Percentiles rank a stretch among this genome's conserved stretches.
phyloP scores from a whole-genome alignment of 2,329 filamentous ascomycete species.

The Cladosporium sp. region DNA sequence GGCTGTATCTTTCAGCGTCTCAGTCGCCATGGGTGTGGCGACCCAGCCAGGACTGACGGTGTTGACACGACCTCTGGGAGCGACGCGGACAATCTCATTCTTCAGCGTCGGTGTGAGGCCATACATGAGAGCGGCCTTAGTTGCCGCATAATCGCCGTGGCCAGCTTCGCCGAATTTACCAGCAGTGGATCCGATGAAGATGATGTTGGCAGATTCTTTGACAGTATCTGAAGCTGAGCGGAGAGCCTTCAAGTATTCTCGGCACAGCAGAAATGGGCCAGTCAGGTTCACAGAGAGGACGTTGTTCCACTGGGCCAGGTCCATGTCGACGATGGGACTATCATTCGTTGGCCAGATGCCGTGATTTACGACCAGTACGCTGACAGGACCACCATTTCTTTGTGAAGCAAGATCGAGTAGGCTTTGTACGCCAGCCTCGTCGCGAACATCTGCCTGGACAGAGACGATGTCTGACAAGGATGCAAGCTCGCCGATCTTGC shows the following conservation, averaged over 20 bases:
- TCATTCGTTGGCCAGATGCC: slow-evolving; percentile 26
- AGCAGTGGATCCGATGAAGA: slow-evolving; percentile 31
- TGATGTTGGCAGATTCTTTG: slow-evolving; percentile 25
- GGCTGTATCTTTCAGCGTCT: slow-evolving; percentile 23
- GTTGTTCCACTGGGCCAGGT: slow-evolving; percentile 26
- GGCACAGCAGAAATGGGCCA: slow-evolving; percentile 27
- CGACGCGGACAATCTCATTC: slow-evolving; percentile 30
- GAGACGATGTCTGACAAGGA: slow-evolving; percentile 21
- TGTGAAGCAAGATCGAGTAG: slow-evolving; percentile 28
- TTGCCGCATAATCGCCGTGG: slow-evolving; percentile 28
- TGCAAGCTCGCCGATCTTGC: slow-evolving; percentile 30
- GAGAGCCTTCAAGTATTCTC: slow-evolving; percentile 22
- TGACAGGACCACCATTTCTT: slow-evolving; percentile 33
- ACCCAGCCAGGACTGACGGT: slow-evolving; percentile 27
- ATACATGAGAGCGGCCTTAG: slow-evolving; percentile 29
- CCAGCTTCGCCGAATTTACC: slow-evolving; percentile 30
- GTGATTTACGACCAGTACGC: slow-evolving; percentile 39
- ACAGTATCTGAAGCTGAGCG: slow-evolving; percentile 16
- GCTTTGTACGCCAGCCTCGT: slow-evolving; percentile 27
- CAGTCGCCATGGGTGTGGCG: slow-evolving; percentile 24
- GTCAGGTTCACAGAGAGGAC: slow-evolving; percentile 27
- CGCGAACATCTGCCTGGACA: slow-evolving; percentile 31
- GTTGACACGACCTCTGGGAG: slow-evolving; percentile 26
- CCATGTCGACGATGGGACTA: slow-evolving; percentile 26
- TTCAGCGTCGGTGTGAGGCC: slow-evolving; percentile 28